Evolutionary conservation across 306 rosid species (phyloP).

Genomic region (Cucurbita maxima): DNA sequence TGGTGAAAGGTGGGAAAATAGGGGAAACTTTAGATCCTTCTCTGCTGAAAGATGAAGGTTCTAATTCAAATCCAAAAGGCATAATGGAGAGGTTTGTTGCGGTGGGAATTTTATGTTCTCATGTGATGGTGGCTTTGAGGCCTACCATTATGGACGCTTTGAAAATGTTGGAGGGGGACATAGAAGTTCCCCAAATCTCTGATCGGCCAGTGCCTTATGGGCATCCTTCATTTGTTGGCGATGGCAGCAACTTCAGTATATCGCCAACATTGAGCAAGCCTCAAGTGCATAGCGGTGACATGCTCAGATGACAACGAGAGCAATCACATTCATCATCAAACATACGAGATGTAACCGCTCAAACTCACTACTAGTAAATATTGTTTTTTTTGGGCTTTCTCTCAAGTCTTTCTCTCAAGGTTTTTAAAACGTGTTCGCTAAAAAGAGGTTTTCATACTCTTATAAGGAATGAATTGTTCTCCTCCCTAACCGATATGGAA

Average conservation of each 20-base stretch:
- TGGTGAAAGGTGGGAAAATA: constrained; percentile 55
- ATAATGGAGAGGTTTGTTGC: constrained; percentile 77
- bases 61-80: constrained; percentile 60
- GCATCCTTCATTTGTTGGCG: constrained; percentile 41
- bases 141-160: constrained; percentile 79
- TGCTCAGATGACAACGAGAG: constrained; percentile 59
- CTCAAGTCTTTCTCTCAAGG: too few species aligned
- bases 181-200: constrained; percentile 71
- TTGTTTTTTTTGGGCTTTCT: too few species aligned
- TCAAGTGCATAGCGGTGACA: constrained; percentile 42
- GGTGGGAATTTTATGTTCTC: constrained; percentile 86
- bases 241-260: constrained; percentile 46
- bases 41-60: constrained; percentile 31
- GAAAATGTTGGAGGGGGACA: constrained; percentile 95
- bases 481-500: too few species aligned
- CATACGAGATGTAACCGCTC: too few species aligned
- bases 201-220: constrained; percentile 92
- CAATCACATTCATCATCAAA: neutral
- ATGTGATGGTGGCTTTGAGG: constrained; percentile 89
- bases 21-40: constrained; percentile 51
- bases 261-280: constrained; percentile 71
- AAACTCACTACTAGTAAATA: too few species aligned
- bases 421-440: too few species aligned
- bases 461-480: too few species aligned
- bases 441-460: too few species aligned